Percentiles rank a stretch among this genome's conserved stretches.
phyloP scores from a whole-genome alignment of 495 filamentous ascomycete species.

The Talaromyces ruber region DNA sequence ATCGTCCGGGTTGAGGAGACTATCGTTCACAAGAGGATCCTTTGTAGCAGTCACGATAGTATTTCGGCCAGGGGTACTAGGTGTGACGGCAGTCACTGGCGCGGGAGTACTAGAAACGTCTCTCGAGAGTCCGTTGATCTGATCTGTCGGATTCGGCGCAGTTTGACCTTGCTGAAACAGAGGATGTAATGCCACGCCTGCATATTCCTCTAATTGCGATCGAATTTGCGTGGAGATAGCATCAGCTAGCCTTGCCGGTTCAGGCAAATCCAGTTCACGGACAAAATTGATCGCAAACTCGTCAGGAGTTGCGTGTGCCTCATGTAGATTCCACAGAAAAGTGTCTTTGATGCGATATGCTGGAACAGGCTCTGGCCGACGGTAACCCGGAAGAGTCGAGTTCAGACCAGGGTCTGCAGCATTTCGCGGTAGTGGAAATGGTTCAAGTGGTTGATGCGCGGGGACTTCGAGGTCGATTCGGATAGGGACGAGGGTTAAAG shows the following conservation, averaged over 20 bases:
- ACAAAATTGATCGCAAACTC: constrained; percentile 87
- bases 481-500: constrained; percentile 87
- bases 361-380: constrained; percentile 64
- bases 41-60: constrained; percentile 32
- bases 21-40: constrained; percentile 35
- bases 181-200: constrained; percentile 86
- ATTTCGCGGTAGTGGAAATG: constrained; percentile 59
- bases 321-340: constrained; percentile 96
- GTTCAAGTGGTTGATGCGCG: constrained; percentile 62
- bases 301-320: constrained; percentile 88
- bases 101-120: constrained; percentile 46
- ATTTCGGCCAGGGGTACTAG: constrained; percentile 23
- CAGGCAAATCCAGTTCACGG: constrained; percentile 88
- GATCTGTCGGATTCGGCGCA: constrained; percentile 24
- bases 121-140: constrained; percentile 26
- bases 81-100: constrained; percentile 39
- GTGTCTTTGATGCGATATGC: constrained; percentile 84
- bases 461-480: constrained; percentile 91
- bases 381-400: constrained; percentile 63
- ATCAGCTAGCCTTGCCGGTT: constrained; percentile 51
- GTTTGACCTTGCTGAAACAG: constrained; percentile 59
- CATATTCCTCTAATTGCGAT: constrained; percentile 92
- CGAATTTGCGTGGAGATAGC: constrained; percentile 91
- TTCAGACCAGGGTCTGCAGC: constrained; percentile 54
- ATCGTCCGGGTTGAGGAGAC: constrained; percentile 75